Evolutionary conservation across 805 yeast species (phyloP).

Genomic region (Candida hungchunana): DNA sequence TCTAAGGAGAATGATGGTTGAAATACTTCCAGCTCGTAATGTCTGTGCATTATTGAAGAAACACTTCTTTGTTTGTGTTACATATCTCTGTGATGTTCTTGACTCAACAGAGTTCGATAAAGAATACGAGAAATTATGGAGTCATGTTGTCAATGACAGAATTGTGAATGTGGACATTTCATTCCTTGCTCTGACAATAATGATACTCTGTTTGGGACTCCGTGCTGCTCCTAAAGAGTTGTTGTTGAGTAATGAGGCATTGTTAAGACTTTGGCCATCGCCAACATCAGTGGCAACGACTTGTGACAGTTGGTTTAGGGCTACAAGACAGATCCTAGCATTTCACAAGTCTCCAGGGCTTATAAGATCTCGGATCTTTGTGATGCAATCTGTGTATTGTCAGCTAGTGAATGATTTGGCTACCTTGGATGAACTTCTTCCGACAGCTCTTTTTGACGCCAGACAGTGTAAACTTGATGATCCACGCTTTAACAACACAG

Average conservation of each 20-base stretch:
- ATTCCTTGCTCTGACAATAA: conserved; percentile 13
- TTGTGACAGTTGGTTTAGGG: conserved; percentile 14
- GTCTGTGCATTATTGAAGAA: conserved; percentile 12
- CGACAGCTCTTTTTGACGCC: conserved; percentile 10
- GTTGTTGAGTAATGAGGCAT: conserved; percentile 7
- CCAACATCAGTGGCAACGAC: conserved; percentile 1
- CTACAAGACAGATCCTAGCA: conserved; percentile 17
- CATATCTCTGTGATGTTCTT: conserved; percentile 7
- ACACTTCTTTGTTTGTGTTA: conserved; percentile 14
- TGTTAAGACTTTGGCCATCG: conserved; percentile 5
- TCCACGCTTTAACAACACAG: conserved; percentile 2
- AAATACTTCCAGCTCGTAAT: conserved; percentile 12
- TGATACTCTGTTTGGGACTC: conserved; percentile 12
- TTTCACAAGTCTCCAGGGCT: conserved; percentile 8
- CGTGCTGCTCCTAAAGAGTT: conserved; percentile 10
- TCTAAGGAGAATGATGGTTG: conserved; percentile 10
- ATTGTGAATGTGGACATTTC: conserved; percentile 10
- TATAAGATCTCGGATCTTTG: conserved; percentile 5
- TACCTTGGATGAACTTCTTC: conserved; percentile 7
- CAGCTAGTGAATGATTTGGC: conserved; percentile 3
- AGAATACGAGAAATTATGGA: conserved; percentile 16
- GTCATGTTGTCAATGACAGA: conserved; percentile 5
- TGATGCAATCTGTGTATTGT: conserved; percentile 10
- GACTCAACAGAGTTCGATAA: conserved; percentile 10
- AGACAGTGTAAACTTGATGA: conserved; percentile 4